phyloP scores from a whole-genome alignment of 202 grass and related monocot genomes.

The Brachypodium distachyon region DNA sequence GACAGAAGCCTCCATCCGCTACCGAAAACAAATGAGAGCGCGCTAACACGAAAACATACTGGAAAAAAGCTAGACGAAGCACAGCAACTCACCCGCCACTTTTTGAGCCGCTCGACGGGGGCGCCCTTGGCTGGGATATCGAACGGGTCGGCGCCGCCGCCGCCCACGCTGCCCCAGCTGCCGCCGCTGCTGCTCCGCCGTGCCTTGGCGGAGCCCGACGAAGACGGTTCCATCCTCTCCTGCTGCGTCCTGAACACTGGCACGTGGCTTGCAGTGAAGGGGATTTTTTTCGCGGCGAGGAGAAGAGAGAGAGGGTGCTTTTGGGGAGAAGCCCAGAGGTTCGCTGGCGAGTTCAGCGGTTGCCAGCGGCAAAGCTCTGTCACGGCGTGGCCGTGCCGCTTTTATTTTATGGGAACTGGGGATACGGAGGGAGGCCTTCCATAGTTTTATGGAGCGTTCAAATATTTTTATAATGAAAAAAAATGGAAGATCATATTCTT shows the following conservation, averaged over 20 bases:
- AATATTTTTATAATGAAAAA: no score
- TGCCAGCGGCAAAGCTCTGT: background rate
- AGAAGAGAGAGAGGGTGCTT: no score
- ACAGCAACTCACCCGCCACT: constrained; percentile 62
- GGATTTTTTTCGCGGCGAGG: background rate
- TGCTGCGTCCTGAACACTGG: background rate
- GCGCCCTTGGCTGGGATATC: constrained; percentile 72
- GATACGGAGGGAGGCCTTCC: no score
- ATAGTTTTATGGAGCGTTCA: no score
- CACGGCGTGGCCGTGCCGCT: background rate
- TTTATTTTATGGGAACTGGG: background rate
- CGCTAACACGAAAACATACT: background rate
- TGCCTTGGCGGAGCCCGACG: constrained; percentile 6
- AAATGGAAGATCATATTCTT: no score
- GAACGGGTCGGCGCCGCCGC: constrained; percentile 11
- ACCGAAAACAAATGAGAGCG: background rate
- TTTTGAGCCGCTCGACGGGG: constrained; percentile 52
- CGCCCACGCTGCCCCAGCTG: background rate
- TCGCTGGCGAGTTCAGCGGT: background rate
- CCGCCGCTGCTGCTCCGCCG: background rate
- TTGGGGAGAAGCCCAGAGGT: background rate
- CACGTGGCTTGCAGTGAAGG: background rate
- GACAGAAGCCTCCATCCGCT: no score
- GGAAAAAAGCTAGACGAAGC: no score
- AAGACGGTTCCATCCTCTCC: constrained; percentile 27